phyloP scores from a whole-genome alignment of 352 stramenopile species.

The Phytophthora litchii region DNA sequence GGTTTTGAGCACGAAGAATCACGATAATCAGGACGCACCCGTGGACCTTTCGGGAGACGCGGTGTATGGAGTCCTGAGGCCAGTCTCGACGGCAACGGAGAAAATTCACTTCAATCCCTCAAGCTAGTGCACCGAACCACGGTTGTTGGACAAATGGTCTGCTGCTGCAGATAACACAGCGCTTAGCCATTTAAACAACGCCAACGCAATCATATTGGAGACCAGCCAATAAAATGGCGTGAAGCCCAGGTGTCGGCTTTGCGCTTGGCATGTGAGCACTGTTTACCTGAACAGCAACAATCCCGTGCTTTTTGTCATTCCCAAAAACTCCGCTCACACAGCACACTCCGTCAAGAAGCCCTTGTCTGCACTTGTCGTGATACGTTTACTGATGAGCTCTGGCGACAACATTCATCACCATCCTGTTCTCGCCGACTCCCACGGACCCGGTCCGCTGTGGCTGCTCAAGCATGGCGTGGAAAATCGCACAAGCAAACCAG shows the following conservation, averaged over 20 bases:
- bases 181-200: background rate
- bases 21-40: slow-evolving; percentile 12
- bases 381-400: slow-evolving; percentile 5
- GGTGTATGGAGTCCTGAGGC: slow-evolving; percentile 43
- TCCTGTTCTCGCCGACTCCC: slow-evolving; percentile 56
- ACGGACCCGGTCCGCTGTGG: slow-evolving; percentile 68
- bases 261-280: too few relatives aligned
- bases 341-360: too few relatives aligned
- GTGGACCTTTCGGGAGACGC: slow-evolving; percentile 52
- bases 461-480: slow-evolving; percentile 57
- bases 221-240: slow-evolving; percentile 27
- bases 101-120: slow-evolving; percentile 40
- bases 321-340: background rate
- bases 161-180: slow-evolving; percentile 19
- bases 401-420: slow-evolving; percentile 30
- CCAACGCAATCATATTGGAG: slow-evolving; percentile 23
- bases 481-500: slow-evolving; percentile 38
- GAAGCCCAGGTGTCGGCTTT: slow-evolving; percentile 12
- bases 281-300: slow-evolving; percentile 19
- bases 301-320: slow-evolving; percentile 17
- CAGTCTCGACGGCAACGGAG: slow-evolving; percentile 40
- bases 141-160: background rate
- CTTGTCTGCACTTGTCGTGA: background rate
- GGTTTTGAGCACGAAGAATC: slow-evolving; percentile 8
- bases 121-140: background rate